Conservation (phyloP, 2,329 filamentous ascomycete genomes). For the Stemphylium lycopersici region DNA sequence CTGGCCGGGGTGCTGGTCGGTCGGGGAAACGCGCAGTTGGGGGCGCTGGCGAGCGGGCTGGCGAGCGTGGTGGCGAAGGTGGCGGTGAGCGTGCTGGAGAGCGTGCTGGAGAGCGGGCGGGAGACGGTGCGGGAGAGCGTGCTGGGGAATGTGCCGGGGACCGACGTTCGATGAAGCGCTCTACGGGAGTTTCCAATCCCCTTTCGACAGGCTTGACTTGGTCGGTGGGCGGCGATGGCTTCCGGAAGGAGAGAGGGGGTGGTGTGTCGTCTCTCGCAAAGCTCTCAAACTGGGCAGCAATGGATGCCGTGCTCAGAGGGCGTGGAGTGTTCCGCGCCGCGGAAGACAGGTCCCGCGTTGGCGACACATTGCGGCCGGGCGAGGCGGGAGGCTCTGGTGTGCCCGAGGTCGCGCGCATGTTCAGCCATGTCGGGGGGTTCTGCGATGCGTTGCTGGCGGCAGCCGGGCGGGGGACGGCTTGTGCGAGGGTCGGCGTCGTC, state of each 20-base stretch:
- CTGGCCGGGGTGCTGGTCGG: conserved; percentile 30
- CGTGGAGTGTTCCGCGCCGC: conserved; percentile 30
- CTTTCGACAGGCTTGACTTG: conserved; percentile 9
- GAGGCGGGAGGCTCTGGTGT: conserved; percentile 39
- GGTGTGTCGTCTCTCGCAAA: conserved; percentile 41
- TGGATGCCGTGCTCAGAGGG: conserved; percentile 38
- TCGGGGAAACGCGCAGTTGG: not conserved
- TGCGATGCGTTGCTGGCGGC: conserved; percentile 44
- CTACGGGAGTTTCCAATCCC: conserved; percentile 52
- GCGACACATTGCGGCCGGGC: conserved; percentile 35
- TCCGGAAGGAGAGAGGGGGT: conserved; percentile 20
- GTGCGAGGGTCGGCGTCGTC: conserved; percentile 36
- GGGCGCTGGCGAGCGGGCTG: conserved; percentile 27
- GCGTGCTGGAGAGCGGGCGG: not conserved
- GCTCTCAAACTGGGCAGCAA: conserved; percentile 47
- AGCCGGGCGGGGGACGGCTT: conserved; percentile 38
- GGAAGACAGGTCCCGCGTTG: conserved; percentile 28
- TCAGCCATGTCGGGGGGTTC: conserved; percentile 45
- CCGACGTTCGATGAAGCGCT: not conserved
- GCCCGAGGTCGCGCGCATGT: conserved; percentile 38
- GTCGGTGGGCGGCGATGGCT: conserved; percentile 7
- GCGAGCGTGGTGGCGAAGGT: conserved; percentile 12
- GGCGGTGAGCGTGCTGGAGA: not conserved
- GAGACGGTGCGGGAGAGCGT: conserved; percentile 17
- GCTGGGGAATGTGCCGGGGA: too few relatives aligned